Percentiles rank a stretch among this genome's conserved stretches.
phyloP scores from a whole-genome alignment of 768 basidiomycete species.

The Lentinula aciculospora region DNA sequence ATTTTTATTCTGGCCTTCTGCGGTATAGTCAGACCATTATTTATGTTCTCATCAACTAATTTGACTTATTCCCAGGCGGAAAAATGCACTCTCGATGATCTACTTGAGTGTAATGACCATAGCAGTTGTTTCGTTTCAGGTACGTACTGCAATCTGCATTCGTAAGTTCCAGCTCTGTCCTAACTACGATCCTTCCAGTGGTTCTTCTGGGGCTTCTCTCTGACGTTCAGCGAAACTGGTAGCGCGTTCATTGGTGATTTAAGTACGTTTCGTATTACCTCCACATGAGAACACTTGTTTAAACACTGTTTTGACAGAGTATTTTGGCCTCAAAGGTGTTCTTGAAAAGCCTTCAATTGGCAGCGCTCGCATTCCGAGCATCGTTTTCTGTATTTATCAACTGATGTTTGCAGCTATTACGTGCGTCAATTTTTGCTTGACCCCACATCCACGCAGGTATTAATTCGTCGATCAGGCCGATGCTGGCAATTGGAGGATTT shows the following conservation, averaged over 20 bases:
- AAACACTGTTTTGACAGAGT: constrained; percentile 34
- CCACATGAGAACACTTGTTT: background rate
- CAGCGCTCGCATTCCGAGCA: constrained; percentile 59
- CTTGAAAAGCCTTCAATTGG: constrained; percentile 72
- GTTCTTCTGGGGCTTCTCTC: constrained; percentile 97
- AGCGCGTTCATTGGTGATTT: constrained; percentile 79
- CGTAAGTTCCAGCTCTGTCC: background rate
- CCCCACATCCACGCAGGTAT: constrained; percentile 18
- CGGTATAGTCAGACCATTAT: no score
- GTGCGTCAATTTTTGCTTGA: constrained; percentile 31
- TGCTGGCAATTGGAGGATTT: constrained; percentile 87
- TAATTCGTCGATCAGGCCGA: constrained; percentile 42
- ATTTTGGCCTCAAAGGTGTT: constrained; percentile 82
- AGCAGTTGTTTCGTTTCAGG: constrained; percentile 82
- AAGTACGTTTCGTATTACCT: constrained; percentile 35
- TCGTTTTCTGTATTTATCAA: constrained; percentile 83
- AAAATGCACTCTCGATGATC: constrained; percentile 91
- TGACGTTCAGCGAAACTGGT: constrained; percentile 81
- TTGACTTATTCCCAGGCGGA: constrained; percentile 64
- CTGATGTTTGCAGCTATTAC: constrained; percentile 89
- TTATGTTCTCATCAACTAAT: background rate
- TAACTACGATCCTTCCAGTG: constrained; percentile 45
- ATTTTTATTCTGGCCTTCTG: constrained; percentile 77
- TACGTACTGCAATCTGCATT: constrained; percentile 23
- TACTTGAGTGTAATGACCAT: constrained; percentile 72